These are phyloP conservation scores for Pneumocystis carinii DNA, from an alignment of 1,139 yeast species.

Conservation along the genomic window DNA sequence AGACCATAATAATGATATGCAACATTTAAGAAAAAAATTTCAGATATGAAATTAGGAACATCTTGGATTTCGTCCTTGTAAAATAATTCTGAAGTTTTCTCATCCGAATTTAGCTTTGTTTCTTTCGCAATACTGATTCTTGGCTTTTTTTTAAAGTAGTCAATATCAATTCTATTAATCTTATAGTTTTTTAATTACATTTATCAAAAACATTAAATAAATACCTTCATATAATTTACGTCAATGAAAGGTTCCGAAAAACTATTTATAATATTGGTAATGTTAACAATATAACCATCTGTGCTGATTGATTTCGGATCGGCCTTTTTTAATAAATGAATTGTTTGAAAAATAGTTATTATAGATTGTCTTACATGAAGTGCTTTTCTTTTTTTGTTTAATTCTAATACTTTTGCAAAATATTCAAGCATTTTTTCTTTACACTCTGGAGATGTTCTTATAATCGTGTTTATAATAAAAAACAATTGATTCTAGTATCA, in stretches of 20 bases:
- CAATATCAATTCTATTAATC: constrained; percentile 59
- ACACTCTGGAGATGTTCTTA: constrained; percentile 58
- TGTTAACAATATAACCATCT: constrained; percentile 72
- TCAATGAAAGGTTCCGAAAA: constrained; percentile 78
- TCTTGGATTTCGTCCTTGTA: constrained; percentile 26
- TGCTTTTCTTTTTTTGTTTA: constrained; percentile 77
- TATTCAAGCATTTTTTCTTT: constrained; percentile 49
- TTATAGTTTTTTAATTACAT: constrained; percentile 26
- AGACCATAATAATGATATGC: constrained; percentile 79
- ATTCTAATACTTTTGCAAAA: constrained; percentile 57
- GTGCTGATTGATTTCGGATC: constrained; percentile 51
- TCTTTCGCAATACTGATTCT: constrained; percentile 57
- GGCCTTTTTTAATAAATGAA: constrained; percentile 25
- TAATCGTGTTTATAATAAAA: constrained; percentile 52
- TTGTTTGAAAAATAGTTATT: background rate
- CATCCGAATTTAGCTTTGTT: constrained; percentile 65
- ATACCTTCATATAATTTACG: constrained; percentile 28
- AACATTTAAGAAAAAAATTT: constrained; percentile 66
- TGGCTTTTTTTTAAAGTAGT: constrained; percentile 39
- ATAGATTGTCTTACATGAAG: constrained; percentile 32
- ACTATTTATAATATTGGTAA: constrained; percentile 49
- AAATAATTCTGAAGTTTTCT: constrained; percentile 49
- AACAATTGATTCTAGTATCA: constrained; percentile 30
- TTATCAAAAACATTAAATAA: constrained; percentile 16
- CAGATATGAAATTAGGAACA: constrained; percentile 66